phyloP scores from a whole-genome alignment of 1,284 basidiomycete genomes.

The Ceratorhiza oryzae-sativae region DNA sequence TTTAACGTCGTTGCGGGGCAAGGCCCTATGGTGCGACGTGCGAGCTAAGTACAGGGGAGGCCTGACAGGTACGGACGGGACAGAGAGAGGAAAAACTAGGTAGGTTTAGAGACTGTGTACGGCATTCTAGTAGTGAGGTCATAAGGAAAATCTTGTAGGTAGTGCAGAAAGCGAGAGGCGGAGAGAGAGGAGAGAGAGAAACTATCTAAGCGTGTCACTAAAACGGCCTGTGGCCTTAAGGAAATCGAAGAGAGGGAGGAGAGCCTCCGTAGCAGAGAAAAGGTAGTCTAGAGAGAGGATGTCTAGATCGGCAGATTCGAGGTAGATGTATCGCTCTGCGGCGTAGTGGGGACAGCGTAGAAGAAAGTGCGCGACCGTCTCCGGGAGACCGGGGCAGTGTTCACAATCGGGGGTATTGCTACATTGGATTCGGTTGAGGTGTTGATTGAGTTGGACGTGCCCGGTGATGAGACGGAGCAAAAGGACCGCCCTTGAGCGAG shows the following conservation, averaged over 20 bases:
- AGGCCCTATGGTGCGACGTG: not conserved
- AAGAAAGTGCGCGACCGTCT: not conserved
- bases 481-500: not conserved
- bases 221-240: conserved; percentile 5
- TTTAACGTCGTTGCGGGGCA: not conserved
- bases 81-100: too few species aligned
- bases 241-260: conserved; percentile 9
- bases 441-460: not conserved
- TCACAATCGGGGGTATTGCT: not conserved
- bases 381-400: not conserved
- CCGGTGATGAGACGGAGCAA: conserved; percentile 7
- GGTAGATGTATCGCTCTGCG: not conserved
- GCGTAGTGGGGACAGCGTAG: not conserved
- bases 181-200: not conserved
- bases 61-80: too few species aligned
- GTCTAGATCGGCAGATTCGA: not conserved
- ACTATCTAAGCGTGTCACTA: not conserved
- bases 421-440: conserved; percentile 17
- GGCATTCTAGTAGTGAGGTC: too few species aligned
- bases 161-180: too few species aligned
- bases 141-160: too few species aligned
- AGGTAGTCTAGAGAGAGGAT: conserved; percentile 1
- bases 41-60: not conserved
- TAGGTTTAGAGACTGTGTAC: not conserved
- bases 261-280: not conserved